phyloP scores from a whole-genome alignment of 768 basidiomycete species.

The Lyophyllum semitale region DNA sequence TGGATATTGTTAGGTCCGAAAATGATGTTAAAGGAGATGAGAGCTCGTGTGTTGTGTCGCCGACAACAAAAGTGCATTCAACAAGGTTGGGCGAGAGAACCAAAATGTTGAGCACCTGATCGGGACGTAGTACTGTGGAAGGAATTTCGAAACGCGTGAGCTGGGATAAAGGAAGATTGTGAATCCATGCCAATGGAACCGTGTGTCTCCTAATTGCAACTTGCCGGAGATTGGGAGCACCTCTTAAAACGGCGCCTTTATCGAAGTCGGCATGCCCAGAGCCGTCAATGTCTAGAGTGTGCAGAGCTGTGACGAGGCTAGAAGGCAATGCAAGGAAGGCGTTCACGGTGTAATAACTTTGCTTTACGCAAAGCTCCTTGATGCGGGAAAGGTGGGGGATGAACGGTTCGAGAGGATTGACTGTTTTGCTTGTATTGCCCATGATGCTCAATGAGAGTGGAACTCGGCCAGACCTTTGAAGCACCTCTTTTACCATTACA shows the following conservation, averaged over 20 bases:
- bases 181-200: not conserved
- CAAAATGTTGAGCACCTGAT: not conserved
- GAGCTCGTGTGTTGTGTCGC: not conserved
- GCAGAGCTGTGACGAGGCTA: not conserved
- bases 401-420: not conserved
- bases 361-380: not conserved
- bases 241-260: not conserved
- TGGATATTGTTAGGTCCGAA: not conserved
- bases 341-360: not conserved
- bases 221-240: not conserved
- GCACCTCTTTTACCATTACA: not conserved
- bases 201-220: not conserved
- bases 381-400: conserved; percentile 3
- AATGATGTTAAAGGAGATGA: not conserved
- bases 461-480: not conserved
- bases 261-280: not conserved
- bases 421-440: not conserved
- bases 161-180: conserved; percentile 5
- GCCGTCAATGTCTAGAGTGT: not conserved
- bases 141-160: conserved; percentile 5
- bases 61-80: not conserved
- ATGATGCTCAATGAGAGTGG: conserved; percentile 3
- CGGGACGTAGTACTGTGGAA: not conserved
- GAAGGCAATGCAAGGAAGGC: not conserved
- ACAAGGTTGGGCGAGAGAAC: not conserved